These are phyloP conservation scores for Isatis lusitanica DNA, from an alignment of 441 rosid genomes.

Conservation along the genomic window DNA sequence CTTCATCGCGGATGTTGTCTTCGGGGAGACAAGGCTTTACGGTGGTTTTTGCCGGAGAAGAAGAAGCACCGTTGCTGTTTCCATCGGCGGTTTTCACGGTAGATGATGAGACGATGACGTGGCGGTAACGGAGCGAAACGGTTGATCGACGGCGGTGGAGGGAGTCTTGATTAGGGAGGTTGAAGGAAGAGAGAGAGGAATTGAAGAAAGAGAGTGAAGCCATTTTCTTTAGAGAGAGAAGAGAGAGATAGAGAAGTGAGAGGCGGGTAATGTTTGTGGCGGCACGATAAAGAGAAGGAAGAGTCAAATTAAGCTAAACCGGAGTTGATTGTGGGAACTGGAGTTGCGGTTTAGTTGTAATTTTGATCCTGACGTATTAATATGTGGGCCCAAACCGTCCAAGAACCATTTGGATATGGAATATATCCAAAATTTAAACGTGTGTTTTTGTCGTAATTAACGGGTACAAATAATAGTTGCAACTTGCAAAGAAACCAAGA, in stretches of 20 bases:
- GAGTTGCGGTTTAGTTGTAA: slow-evolving; percentile 5
- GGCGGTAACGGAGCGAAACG: not conserved
- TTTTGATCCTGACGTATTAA: not conserved
- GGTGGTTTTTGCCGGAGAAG: not conserved
- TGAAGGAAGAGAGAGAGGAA: slow-evolving; percentile 22
- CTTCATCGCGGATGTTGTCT: slow-evolving; percentile 28
- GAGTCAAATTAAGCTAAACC: slow-evolving; percentile 7
- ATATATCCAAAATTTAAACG: not conserved
- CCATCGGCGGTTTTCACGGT: not conserved
- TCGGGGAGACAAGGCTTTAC: not conserved
- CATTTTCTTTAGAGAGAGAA: not conserved
- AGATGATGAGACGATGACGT: slow-evolving; percentile 7
- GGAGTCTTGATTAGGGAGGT: not conserved
- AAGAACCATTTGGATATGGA: not conserved
- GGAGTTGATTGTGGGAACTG: not conserved
- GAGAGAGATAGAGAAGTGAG: slow-evolving; percentile 21
- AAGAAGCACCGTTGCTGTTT: slow-evolving; percentile 1
- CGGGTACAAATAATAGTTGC: not conserved
- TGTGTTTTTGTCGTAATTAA: not conserved
- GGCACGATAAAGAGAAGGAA: not conserved
- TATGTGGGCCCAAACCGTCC: not conserved
- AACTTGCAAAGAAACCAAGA: not conserved
- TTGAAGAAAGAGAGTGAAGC: slow-evolving; percentile 11
- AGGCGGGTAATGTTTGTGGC: slow-evolving; percentile 22
- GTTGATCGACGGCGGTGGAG: slow-evolving; percentile 1